These are phyloP conservation scores for Eucalyptus coolabah DNA, from an alignment of 345 rosid species.

Conservation along the genomic window DNA sequence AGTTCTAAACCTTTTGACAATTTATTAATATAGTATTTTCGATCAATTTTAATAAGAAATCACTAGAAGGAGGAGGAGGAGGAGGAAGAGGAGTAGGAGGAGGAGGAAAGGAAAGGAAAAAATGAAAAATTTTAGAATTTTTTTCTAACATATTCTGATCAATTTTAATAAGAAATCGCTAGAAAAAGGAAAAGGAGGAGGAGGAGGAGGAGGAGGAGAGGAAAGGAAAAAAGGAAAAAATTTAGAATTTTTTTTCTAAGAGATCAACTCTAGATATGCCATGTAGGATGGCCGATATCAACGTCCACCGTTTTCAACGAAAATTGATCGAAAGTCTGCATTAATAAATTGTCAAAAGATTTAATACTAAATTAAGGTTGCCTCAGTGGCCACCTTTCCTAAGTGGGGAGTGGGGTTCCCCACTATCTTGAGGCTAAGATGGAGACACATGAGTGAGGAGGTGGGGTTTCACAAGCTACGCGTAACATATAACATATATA, in stretches of 20 bases:
- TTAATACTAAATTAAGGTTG: background rate
- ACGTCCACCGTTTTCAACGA: background rate
- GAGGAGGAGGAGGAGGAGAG: too few relatives aligned
- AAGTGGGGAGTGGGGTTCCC: background rate
- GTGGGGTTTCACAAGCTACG: background rate
- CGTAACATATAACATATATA: too few relatives aligned
- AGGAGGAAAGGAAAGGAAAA: too few relatives aligned
- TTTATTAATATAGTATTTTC: background rate
- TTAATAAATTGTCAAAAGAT: background rate
- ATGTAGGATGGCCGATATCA: fast-evolving
- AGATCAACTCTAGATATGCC: fast-evolving
- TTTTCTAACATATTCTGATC: too few relatives aligned
- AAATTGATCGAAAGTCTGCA: fast-evolving
- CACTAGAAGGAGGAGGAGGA: too few relatives aligned
- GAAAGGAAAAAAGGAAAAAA: too few relatives aligned
- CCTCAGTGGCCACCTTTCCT: background rate
- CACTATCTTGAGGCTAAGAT: background rate
- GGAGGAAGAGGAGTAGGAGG: too few relatives aligned
- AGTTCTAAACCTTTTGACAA: background rate
- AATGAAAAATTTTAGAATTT: too few relatives aligned
- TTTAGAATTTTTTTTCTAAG: too few relatives aligned
- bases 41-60: background rate
- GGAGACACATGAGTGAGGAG: background rate
- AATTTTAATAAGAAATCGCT: too few relatives aligned
- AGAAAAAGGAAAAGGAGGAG: too few relatives aligned